Evolutionary conservation across 257 asterid genomes (phyloP), one percentile per base, ranked within the genome.

Genomic region (Ballota nigra): DNA sequence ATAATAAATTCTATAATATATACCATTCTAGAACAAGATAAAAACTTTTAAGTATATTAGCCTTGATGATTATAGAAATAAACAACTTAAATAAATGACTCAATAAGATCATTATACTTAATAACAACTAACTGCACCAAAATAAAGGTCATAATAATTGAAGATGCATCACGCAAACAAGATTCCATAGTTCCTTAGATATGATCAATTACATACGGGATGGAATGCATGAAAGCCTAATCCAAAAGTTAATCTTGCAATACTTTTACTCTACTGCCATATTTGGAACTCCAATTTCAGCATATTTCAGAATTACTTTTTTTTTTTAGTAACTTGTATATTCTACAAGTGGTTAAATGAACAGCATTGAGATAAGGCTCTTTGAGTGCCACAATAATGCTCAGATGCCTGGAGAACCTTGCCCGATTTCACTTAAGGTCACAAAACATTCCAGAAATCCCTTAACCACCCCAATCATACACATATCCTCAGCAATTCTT

Each of bases 81-180:
- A 53, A 19, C 18, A 28, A 22, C 23, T 28, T 7, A 24, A 73
- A 52, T 18, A 55, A 12, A 64, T 16, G 43, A 38, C 53, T 18
- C 36, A 53, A 15, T 52, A 36, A 52, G 24, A 26, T 64, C 4
- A 52, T 73, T 8, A 8, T 63, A 63, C 13, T 28, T 19, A 45
- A 16, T n/a, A 59, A 51, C 49, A 63, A 15, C 55, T 52, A n/a
- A 22, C 24, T 33, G 45, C 73, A 72, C 41, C 47, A 36, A 59
- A 36, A 16, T 10, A n/a, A 52, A 43, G 53, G 16, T 68, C 51
- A 19, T 36, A 15, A 18, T 26, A 22, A 34, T 8, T 15, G 6
- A 28, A 43, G 20, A 59, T 33, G 52, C 72, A 70, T 24, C 11
- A 57, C 28, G 8, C 36, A 18, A 18, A 40, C 36, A 63, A 52